Base-by-base conservation (phyloP, 2,329 filamentous ascomycete species). In the Microcyclosporella mali region DNA sequence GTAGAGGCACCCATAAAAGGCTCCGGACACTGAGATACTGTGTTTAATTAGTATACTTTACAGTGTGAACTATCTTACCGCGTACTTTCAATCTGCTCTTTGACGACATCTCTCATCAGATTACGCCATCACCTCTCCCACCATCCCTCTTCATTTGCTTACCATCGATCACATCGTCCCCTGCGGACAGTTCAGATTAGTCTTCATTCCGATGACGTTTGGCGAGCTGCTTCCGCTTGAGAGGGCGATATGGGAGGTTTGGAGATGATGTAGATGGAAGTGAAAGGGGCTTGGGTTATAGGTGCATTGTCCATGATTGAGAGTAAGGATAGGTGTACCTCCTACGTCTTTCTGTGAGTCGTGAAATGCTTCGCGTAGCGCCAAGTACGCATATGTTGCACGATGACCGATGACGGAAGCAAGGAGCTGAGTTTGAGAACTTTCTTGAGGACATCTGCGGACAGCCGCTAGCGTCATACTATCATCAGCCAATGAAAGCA, bases 181-280 rank as follows among this genome's bases (percentile, higher is more conserved):
- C 52, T 16, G 57, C 57, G 11, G 27, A 19, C 7, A 45, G 45
- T 21, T 57, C 51, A 30, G 53, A 53, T n/a, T 45, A 51, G 38
- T 51, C 58, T 60, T 44, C 58, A 43, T 35, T 53, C 50, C 4
- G 46, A 49, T 10, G 51, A 40, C 32, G 47, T 51, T 2, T 41
- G 40, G 17, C 57, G 43, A 4, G 57, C 57, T 7, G 48, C 47
- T 18, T 49, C 50, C 1, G 56, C 56, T 40, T 53, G 41, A 9
- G 52, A 41, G 11, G 49, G 53, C 3, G 56, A 49, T 56, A 59
- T 60, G 31, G 37, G 40, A 18, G 50, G 21, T 4, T 27, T 28
- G 37, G 58, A 46, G 33, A 56, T 47, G 11, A 47, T 50, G 31
- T 56, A 51, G 21, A 55, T 54, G 40, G n/a, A 17, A 12, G 7